phyloP scores from a whole-genome alignment of 2,329 filamentous ascomycete species.

The Neonectria magnoliae region DNA sequence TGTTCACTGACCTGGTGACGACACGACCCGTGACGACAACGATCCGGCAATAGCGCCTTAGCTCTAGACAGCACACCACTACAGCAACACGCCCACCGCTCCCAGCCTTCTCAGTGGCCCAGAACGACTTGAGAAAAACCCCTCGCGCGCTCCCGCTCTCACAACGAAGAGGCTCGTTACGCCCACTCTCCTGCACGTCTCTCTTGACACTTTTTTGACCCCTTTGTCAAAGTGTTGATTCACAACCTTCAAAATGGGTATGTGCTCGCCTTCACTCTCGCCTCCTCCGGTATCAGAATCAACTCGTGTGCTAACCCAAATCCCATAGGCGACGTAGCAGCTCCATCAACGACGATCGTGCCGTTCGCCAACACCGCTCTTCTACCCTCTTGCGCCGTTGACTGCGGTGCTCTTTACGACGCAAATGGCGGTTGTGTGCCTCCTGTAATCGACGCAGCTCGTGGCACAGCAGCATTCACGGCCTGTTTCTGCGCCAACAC shows the following conservation, averaged over 20 bases:
- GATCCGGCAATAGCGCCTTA: constrained; percentile 6
- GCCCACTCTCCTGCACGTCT: background rate
- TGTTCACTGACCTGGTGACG: constrained; percentile 15
- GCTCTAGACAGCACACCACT: constrained; percentile 15
- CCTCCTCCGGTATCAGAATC: constrained; percentile 31
- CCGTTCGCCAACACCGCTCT: constrained; percentile 56
- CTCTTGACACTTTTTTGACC: background rate
- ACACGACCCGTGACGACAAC: constrained; percentile 27
- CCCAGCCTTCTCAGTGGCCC: constrained; percentile 9
- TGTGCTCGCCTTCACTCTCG: constrained; percentile 21
- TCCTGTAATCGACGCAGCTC: constrained; percentile 56
- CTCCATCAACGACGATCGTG: constrained; percentile 60
- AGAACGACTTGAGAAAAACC: background rate
- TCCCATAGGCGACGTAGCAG: constrained; percentile 24
- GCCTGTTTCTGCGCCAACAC: constrained; percentile 79
- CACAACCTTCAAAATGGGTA: constrained; percentile 51
- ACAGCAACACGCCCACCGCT: constrained; percentile 1
- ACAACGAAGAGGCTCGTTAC: background rate
- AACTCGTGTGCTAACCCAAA: constrained; percentile 28
- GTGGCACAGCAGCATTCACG: constrained; percentile 64
- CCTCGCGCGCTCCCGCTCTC: background rate
- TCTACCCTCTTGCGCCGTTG: constrained; percentile 70
- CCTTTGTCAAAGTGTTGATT: constrained; percentile 2
- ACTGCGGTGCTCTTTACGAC: constrained; percentile 71
- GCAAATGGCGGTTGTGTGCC: constrained; percentile 79